phyloP scores from a whole-genome alignment of 2,329 filamentous ascomycete species.

The Myriosclerotinia curreyana region DNA sequence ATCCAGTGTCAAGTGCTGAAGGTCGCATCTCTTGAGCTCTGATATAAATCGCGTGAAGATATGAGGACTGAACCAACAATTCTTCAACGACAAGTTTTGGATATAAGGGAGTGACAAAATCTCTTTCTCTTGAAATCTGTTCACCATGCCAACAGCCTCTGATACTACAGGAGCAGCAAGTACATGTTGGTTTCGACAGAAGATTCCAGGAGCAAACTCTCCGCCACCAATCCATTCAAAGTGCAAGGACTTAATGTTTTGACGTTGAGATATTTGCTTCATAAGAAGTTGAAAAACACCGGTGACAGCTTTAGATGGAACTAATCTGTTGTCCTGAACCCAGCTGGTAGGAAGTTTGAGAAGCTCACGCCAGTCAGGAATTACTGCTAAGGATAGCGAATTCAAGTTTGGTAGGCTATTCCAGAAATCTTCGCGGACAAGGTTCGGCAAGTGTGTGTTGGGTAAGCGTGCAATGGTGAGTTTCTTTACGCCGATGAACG shows the following conservation, averaged over 20 bases:
- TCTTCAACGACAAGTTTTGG: constrained; percentile 59
- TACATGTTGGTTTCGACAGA: constrained; percentile 59
- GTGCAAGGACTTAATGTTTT: constrained; percentile 55
- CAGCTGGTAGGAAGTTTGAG: constrained; percentile 50
- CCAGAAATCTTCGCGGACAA: constrained; percentile 62
- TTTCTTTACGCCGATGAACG: constrained; percentile 54
- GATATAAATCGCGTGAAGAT: constrained; percentile 53
- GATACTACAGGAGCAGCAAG: constrained; percentile 56
- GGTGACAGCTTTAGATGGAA: constrained; percentile 51
- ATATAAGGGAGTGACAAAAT: constrained; percentile 56
- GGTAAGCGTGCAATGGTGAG: constrained; percentile 64
- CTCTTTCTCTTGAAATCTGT: constrained; percentile 27
- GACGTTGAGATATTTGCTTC: constrained; percentile 47
- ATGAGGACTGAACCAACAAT: constrained; percentile 65
- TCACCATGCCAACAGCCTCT: constrained; percentile 39
- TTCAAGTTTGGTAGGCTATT: constrained; percentile 51
- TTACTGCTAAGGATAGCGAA: constrained; percentile 57
- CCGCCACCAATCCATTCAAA: constrained; percentile 68
- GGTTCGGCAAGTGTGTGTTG: constrained; percentile 54
- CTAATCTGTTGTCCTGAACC: constrained; percentile 48
- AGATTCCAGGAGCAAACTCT: constrained; percentile 60
- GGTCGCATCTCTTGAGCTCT: constrained; percentile 45
- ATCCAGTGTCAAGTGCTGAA: constrained; percentile 57
- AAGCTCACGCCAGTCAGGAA: constrained; percentile 64
- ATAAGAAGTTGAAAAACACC: constrained; percentile 53